These are phyloP conservation scores for Priceomyces haplophilus DNA, from an alignment of 805 yeast genomes.

Conservation along the genomic window DNA sequence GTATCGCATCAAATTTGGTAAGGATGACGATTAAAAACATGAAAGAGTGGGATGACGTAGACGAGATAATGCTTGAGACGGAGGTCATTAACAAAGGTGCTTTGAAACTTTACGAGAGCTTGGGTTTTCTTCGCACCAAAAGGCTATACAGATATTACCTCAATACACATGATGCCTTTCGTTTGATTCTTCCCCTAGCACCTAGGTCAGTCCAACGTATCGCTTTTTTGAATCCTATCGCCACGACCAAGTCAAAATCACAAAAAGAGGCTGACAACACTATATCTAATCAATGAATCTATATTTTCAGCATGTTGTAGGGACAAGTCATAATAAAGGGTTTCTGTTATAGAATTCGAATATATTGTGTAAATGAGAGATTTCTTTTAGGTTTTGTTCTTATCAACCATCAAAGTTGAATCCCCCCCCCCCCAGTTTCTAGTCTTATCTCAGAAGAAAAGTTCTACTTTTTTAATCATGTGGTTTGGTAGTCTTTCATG, in stretches of 20 bases:
- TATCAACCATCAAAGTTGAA: no score
- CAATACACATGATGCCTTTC: conserved; percentile 89
- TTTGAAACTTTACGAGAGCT: conserved; percentile 60
- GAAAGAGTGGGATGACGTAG: conserved; percentile 61
- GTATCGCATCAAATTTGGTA: conserved; percentile 78
- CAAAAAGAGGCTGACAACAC: background rate
- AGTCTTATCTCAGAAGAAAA: no score
- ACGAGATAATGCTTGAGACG: conserved; percentile 91
- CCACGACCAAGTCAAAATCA: background rate
- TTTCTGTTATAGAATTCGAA: no score
- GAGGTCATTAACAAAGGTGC: conserved; percentile 81
- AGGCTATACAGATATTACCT: conserved; percentile 83
- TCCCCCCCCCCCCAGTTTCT: no score
- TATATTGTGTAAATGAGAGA: no score
- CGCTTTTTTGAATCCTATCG: conserved; percentile 39
- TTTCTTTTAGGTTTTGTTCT: no score
- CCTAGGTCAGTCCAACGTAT: conserved; percentile 48
- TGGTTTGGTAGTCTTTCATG: no score
- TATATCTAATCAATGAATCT: background rate
- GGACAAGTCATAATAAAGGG: no score
- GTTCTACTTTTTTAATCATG: no score
- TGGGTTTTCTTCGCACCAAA: conserved; percentile 73
- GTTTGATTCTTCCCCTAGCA: conserved; percentile 78
- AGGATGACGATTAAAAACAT: conserved; percentile 59
- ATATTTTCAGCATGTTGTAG: no score